Evolutionary conservation across 768 basidiomycete species (phyloP).

Genomic region (Pleurotus platypus): DNA sequence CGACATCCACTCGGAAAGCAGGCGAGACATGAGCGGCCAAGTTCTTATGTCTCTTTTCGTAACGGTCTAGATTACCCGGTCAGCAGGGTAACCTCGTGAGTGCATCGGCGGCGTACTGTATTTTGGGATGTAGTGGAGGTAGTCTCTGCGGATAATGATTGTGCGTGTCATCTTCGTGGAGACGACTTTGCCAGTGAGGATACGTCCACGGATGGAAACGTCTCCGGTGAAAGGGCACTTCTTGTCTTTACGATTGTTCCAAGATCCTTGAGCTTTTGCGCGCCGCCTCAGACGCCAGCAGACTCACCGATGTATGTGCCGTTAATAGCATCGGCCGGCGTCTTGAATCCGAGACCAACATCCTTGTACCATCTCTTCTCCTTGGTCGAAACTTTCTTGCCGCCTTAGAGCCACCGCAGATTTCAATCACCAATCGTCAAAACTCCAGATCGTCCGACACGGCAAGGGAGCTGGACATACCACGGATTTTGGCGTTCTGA

Average conservation of each 20-base stretch:
- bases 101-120: constrained; percentile 66
- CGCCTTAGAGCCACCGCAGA: constrained; percentile 40
- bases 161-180: constrained; percentile 99
- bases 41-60: constrained; percentile 99
- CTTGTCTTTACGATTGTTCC: constrained; percentile 64
- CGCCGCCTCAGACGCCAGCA: neutral
- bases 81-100: neutral
- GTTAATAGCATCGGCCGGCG: constrained; percentile 90
- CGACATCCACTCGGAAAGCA: constrained; percentile 96
- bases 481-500: constrained; percentile 92
- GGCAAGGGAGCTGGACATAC: constrained; percentile 47
- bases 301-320: constrained; percentile 93
- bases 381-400: constrained; percentile 91
- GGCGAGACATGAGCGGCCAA: constrained; percentile 95
- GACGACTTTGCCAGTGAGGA: constrained; percentile 94
- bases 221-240: constrained; percentile 99
- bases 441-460: constrained; percentile 3
- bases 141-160: constrained; percentile 92
- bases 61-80: constrained; percentile 64
- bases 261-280: neutral
- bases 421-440: constrained; percentile 10
- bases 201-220: constrained; percentile 97
- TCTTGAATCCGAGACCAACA: constrained; percentile 96
- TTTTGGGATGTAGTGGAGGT: constrained; percentile 96
- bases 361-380: constrained; percentile 99